Conservation (phyloP, 2,329 filamentous ascomycete genomes). For the Fusarium sp. region DNA sequence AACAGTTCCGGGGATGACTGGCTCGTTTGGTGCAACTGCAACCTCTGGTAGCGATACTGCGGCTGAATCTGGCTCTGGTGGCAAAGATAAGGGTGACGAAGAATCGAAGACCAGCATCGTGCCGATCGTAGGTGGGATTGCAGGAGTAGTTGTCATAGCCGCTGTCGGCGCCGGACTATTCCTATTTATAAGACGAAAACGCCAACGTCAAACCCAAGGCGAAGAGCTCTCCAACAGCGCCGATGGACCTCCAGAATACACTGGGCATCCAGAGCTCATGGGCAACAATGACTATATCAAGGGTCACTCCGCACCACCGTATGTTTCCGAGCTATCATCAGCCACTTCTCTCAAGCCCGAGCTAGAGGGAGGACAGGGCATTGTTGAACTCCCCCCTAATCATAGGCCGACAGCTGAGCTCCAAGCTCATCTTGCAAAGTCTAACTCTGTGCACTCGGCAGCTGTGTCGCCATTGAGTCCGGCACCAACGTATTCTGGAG, state of each 20-base stretch:
- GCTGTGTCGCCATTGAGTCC: conserved; percentile 24
- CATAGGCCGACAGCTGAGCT: conserved; percentile 45
- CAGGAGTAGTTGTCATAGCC: conserved; percentile 41
- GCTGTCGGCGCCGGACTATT: conserved; percentile 46
- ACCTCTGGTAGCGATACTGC: neutral
- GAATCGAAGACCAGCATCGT: conserved; percentile 41
- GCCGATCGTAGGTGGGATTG: conserved; percentile 50
- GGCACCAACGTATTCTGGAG: conserved; percentile 23
- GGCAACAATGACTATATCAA: conserved; percentile 29
- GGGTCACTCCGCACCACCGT: conserved; percentile 10
- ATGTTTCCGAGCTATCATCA: conserved; percentile 33
- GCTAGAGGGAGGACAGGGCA: conserved; percentile 35
- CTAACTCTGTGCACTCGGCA: conserved; percentile 32
- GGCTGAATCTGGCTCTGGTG: neutral
- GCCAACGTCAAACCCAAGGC: conserved; percentile 40
- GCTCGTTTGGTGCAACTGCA: conserved; percentile 22
- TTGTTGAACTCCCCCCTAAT: conserved; percentile 39
- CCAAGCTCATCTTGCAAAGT: conserved; percentile 32
- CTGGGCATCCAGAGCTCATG: conserved; percentile 50
- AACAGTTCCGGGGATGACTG: conserved; percentile 20
- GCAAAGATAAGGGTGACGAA: conserved; percentile 3
- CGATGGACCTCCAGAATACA: conserved; percentile 33
- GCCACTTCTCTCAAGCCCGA: conserved; percentile 41
- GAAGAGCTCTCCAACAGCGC: conserved; percentile 33
- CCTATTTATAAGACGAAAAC: conserved; percentile 53